phyloP scores from a whole-genome alignment of 2,329 filamentous ascomycete genomes.

The Aspergillus eucalypticola region DNA sequence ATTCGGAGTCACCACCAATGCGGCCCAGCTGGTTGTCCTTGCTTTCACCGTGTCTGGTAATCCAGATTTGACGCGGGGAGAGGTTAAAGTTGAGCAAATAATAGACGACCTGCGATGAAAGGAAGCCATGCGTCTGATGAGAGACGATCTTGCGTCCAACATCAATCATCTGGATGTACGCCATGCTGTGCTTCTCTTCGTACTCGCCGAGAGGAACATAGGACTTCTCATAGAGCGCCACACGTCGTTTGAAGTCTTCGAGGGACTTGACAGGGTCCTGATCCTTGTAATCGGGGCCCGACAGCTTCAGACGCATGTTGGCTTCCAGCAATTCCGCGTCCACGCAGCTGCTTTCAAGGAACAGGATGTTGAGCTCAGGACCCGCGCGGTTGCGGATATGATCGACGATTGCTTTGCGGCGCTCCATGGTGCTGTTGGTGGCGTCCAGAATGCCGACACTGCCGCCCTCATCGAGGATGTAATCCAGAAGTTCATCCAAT shows the following conservation, averaged over 20 bases:
- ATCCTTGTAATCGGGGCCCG: conserved; percentile 91
- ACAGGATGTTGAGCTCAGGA: conserved; percentile 82
- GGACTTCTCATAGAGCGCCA: conserved; percentile 89
- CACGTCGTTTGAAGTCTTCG: conserved; percentile 87
- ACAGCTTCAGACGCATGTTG: conserved; percentile 96
- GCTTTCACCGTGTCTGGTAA: conserved; percentile 92
- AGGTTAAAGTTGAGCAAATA: conserved; percentile 97
- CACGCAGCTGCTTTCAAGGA: conserved; percentile 91
- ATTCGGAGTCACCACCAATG: conserved; percentile 84
- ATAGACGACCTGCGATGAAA: conserved; percentile 88
- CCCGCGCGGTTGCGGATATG: conserved; percentile 81
- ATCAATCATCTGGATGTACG: conserved; percentile 97
- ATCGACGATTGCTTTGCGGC: conserved; percentile 79
- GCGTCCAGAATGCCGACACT: conserved; percentile 95
- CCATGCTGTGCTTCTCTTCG: conserved; percentile 86
- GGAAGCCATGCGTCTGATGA: conserved; percentile 85
- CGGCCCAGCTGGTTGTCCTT: conserved; percentile 82
- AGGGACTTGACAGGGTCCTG: conserved; percentile 86
- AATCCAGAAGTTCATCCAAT: conserved; percentile 86
- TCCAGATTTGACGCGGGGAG: conserved; percentile 94
- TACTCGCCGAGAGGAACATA: conserved; percentile 89
- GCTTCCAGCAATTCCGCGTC: conserved; percentile 83
- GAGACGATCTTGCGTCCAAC: conserved; percentile 92
- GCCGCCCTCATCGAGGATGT: conserved; percentile 77
- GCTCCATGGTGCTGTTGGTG: conserved; percentile 90